These are phyloP conservation scores for Populus trichocarpa DNA, from an alignment of 441 rosid species.

Conservation along the genomic window DNA sequence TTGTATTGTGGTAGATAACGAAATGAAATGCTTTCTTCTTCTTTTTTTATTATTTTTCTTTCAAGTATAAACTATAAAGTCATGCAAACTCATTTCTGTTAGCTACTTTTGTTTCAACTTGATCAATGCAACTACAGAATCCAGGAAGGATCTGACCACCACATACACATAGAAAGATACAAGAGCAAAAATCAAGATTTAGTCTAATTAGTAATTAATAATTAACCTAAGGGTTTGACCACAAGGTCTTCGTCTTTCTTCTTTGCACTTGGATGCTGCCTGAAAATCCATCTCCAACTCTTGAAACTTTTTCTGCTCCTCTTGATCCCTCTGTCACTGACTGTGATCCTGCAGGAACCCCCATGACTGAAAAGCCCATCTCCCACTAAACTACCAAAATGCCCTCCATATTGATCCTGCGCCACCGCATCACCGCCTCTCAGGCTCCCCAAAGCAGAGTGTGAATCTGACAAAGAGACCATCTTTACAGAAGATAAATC, in stretches of 20 bases:
- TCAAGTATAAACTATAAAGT: not conserved
- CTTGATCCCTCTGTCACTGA: constrained; percentile 59
- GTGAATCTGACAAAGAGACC: constrained; percentile 37
- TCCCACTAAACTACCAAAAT: constrained; percentile 26
- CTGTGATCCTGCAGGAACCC: constrained; percentile 64
- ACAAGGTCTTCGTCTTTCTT: constrained; percentile 41
- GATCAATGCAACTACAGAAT: constrained; percentile 20
- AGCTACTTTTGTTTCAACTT: not conserved
- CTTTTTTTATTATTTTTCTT: not conserved
- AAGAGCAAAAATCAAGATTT: constrained; percentile 7
- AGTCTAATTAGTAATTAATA: not conserved
- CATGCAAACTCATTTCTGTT: constrained; percentile 6
- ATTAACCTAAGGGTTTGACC: constrained; percentile 23
- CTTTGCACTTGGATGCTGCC: constrained; percentile 47
- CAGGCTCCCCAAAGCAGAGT: constrained; percentile 55
- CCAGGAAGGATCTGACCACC: constrained; percentile 8
- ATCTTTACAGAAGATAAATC: constrained; percentile 25
- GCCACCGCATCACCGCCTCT: constrained; percentile 29
- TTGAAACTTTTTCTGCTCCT: constrained; percentile 85
- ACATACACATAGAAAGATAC: constrained; percentile 7
- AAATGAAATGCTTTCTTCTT: not conserved
- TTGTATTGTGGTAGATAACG: not conserved
- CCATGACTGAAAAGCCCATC: constrained; percentile 38
- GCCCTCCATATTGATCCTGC: constrained; percentile 20
- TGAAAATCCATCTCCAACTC: constrained; percentile 96